phyloP scores from a whole-genome alignment of 2,329 filamentous ascomycete genomes.

The Colletotrichum destructivum region DNA sequence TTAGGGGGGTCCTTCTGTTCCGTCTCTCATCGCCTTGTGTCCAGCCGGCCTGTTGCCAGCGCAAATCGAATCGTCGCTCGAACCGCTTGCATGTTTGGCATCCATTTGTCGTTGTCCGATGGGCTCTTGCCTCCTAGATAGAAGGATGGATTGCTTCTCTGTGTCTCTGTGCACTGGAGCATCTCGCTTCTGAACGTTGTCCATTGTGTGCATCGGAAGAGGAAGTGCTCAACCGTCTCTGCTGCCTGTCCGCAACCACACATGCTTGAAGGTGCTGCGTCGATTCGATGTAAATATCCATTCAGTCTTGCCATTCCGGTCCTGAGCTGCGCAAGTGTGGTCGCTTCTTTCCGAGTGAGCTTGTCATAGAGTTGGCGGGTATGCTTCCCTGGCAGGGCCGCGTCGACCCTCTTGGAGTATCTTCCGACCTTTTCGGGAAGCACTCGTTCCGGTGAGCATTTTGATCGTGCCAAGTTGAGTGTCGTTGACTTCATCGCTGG shows the following conservation, averaged over 20 bases:
- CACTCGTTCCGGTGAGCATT: not conserved
- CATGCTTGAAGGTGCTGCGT: conserved; percentile 20
- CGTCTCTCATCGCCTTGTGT: not conserved
- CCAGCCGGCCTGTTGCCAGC: not conserved
- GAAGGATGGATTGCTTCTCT: too few species aligned
- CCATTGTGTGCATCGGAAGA: conserved; percentile 38
- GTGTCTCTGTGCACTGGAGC: too few species aligned
- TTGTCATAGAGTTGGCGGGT: not conserved
- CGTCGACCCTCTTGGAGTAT: not conserved
- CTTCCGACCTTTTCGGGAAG: not conserved
- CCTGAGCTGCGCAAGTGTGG: not conserved
- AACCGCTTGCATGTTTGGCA: not conserved
- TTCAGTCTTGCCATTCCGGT: conserved; percentile 42
- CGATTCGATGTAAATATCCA: conserved; percentile 37
- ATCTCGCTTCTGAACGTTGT: too few species aligned
- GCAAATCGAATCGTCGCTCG: not conserved
- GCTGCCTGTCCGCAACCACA: conserved; percentile 41
- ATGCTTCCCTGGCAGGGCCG: too few species aligned
- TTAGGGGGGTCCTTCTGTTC: not conserved
- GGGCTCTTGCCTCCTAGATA: too few species aligned
- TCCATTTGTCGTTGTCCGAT: too few species aligned
- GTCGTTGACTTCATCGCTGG: not conserved
- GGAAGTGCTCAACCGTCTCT: conserved; percentile 45
- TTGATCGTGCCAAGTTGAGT: not conserved
- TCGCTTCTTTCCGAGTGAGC: not conserved